Base-by-base conservation (phyloP, 805 yeast genomes). In the Candida ovalis region DNA sequence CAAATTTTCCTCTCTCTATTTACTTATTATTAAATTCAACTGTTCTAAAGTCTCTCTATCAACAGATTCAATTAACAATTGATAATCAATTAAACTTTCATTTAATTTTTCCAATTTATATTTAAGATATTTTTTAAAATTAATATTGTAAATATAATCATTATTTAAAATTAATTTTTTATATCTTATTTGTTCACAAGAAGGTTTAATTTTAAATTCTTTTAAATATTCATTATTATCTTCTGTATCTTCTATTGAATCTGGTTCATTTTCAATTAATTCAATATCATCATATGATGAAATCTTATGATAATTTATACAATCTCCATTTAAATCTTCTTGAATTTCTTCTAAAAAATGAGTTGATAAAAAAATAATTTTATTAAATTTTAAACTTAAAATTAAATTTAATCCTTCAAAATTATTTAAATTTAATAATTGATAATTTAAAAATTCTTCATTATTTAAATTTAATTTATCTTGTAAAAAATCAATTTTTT, bases 341-440 rank as follows among this genome's bases (percentile, higher is more conserved):
- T 82, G 78, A 13, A 86, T 74, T 60, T 89, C 96, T 57, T 91
- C 97, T 43, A 88, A 61, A 50, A 85, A 73, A 44, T 76, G 63
- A 2, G 67, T 54, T 12, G 55, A 33, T 28, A 59, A 37, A 17
- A 56, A 55, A 36, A 69, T 39, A 22, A 64, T 40, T 4, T 47
- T 61, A 43, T 70, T 66, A 35, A 71, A 57, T 9, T 55, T 48
- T 10, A 40, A 24, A 3, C 54, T 46, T 22, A 67, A 49, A 3
- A 63, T 61, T 21, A 60, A 43, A 2, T 58, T 44, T 7, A 64
- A 44, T 0, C 62, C 67, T 12, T 49, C 54, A 3, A 38, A 32
- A 15, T 53, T 55, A 28, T 50, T 36, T n/a, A 51, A 10, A 54
- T 67, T 21, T 60, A 61, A 44, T 60, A 70, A 46, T 37, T 62